phyloP scores from a whole-genome alignment of 805 yeast genomes.

The Wickerhamomyces bovis region DNA sequence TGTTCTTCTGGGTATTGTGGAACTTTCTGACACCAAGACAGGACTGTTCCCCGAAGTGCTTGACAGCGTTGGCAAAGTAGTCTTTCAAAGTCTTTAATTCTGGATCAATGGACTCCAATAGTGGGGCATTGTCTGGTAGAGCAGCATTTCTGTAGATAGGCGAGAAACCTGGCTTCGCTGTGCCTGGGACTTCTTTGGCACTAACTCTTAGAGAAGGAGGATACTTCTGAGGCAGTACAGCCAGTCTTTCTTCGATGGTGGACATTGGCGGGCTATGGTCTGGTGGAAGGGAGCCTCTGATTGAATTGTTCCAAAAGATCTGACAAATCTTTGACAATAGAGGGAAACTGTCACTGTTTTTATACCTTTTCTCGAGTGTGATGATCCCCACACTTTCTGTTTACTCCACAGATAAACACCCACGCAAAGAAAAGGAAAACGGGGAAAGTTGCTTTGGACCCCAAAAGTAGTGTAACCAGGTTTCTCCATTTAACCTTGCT shows the following conservation, averaged over 20 bases:
- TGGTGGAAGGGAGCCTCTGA: too few species aligned
- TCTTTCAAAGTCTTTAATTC: constrained; percentile 33
- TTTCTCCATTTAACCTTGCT: too few species aligned
- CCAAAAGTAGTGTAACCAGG: too few species aligned
- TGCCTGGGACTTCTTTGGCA: constrained; percentile 4
- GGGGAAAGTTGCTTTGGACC: too few species aligned
- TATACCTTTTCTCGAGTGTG: too few species aligned
- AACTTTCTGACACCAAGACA: constrained; percentile 34
- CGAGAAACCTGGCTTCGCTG: constrained; percentile 5
- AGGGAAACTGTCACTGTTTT: too few species aligned
- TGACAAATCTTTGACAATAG: too few species aligned
- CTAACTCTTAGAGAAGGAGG: constrained; percentile 1
- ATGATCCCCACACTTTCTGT: too few species aligned
- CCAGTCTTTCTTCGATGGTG: not conserved
- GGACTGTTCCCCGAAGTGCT: constrained; percentile 21
- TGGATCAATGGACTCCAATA: constrained; percentile 30
- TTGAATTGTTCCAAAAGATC: too few species aligned
- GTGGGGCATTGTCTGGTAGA: not conserved
- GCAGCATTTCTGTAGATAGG: constrained; percentile 8
- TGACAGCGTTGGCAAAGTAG: constrained; percentile 31
- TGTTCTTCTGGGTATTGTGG: constrained; percentile 14
- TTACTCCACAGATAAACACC: too few species aligned
- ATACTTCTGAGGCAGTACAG: not conserved
- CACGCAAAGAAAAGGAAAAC: too few species aligned
- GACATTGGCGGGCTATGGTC: not conserved